A percentile compares a stretch with the other conserved stretches of the same genome.
phyloP scores from a whole-genome alignment of 2,329 filamentous ascomycete genomes.

The Arachnomyces sp. region DNA sequence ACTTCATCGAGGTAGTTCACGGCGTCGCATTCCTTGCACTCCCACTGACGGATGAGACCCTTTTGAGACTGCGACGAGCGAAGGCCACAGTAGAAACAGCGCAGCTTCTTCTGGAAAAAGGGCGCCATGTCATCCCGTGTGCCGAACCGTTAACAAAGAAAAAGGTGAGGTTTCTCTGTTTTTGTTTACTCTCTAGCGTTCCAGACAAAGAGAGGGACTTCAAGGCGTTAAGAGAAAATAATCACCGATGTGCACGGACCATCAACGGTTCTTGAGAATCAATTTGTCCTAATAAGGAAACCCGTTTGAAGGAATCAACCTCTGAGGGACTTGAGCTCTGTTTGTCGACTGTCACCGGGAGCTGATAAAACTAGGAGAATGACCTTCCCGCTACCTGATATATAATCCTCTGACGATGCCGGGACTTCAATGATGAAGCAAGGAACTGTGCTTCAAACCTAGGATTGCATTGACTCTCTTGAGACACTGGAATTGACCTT shows the following conservation, averaged over 20 bases:
- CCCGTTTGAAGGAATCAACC: too few relatives aligned
- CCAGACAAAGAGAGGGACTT: slow-evolving; percentile 11
- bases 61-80: slow-evolving; percentile 54
- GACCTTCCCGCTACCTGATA: too few relatives aligned
- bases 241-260: slow-evolving; percentile 20
- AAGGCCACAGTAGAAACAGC: slow-evolving; percentile 78
- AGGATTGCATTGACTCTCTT: too few relatives aligned
- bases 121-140: slow-evolving; percentile 30
- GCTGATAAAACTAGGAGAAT: too few relatives aligned
- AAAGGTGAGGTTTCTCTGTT: slow-evolving; percentile 6
- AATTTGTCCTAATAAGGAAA: slow-evolving; percentile 3
- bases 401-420: too few relatives aligned
- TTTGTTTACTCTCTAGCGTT: slow-evolving; percentile 3
- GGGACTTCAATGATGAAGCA: too few relatives aligned
- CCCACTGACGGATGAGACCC: slow-evolving; percentile 55
- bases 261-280: slow-evolving; percentile 4
- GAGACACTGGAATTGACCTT: too few relatives aligned
- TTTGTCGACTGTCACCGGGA: too few relatives aligned
- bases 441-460: too few relatives aligned
- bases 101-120: slow-evolving; percentile 42
- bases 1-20: slow-evolving; percentile 86
- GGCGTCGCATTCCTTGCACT: slow-evolving; percentile 71
- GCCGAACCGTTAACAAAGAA: not conserved
- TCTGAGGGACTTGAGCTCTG: too few relatives aligned
- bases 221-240: slow-evolving; percentile 18